Conservation (phyloP, 208 protist genomes). For the Strigomonas culicis region DNA sequence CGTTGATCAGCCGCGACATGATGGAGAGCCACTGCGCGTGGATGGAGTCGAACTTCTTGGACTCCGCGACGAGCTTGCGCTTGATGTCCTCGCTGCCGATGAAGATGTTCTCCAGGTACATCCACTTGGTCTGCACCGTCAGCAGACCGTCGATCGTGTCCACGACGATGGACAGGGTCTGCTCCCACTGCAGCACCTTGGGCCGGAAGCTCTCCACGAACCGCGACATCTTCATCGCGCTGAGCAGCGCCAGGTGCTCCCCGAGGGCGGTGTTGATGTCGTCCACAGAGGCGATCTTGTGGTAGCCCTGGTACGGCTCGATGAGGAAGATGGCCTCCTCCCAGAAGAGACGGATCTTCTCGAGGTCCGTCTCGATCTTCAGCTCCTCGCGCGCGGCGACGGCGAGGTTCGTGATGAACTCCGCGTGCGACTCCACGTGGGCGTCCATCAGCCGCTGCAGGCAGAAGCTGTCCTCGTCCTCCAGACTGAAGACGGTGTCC, state of each 20-base stretch:
- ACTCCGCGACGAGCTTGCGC: conserved; percentile 95
- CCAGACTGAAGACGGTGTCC: conserved; percentile 89
- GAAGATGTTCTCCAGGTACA: conserved; percentile 98
- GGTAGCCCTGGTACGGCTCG: conserved; percentile 87
- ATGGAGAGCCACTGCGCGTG: conserved; percentile 94
- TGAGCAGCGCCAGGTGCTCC: conserved; percentile 92
- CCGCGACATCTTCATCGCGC: conserved; percentile 95
- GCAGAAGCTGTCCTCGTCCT: conserved; percentile 88
- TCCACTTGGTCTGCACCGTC: conserved; percentile 94
- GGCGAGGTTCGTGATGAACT: conserved; percentile 93
- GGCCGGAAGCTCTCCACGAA: conserved; percentile 95
- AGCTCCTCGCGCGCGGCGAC: conserved; percentile 94
- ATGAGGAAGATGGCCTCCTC: conserved; percentile 76
- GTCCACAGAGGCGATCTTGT: conserved; percentile 91
- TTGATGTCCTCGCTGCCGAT: conserved; percentile 97
- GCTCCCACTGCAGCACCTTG: conserved; percentile 94
- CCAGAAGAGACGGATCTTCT: conserved; percentile 93
- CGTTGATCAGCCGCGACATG: conserved; percentile 80
- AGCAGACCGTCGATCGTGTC: conserved; percentile 94
- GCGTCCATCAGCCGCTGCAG: conserved; percentile 93
- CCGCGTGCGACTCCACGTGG: conserved; percentile 91
- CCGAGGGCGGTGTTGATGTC: conserved; percentile 93
- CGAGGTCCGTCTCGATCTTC: conserved; percentile 92
- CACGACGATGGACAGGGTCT: conserved; percentile 91
- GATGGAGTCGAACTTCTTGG: conserved; percentile 94